Percentiles rank a stretch among this genome's conserved stretches.
Evolutionary conservation across 306 rosid species (phyloP).

Genomic region (Calophaca sinica): DNA sequence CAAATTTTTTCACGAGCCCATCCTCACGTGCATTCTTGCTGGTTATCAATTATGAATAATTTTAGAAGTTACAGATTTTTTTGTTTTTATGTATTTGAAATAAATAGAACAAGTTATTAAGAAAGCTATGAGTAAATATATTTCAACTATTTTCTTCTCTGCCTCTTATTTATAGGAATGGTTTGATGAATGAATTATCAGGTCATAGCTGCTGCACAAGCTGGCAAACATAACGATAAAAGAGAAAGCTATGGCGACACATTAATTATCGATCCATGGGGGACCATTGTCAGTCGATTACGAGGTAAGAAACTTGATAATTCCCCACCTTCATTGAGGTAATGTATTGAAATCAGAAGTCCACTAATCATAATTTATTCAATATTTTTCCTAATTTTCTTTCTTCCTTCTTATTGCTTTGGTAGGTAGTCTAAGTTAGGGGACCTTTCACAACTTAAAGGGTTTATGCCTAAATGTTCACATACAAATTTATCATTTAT

Average conservation of each 20-base stretch:
- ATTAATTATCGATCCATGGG: conserved; percentile 95
- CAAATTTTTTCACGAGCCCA: not conserved
- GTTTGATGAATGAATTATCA: conserved; percentile 52
- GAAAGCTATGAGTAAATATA: conserved; percentile 29
- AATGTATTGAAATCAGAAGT: no score
- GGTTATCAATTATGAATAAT: conserved; percentile 16
- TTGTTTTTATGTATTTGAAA: conserved; percentile 20
- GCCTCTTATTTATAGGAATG: conserved; percentile 32
- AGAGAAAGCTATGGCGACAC: conserved; percentile 95
- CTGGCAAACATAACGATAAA: conserved; percentile 77
- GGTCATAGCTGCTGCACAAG: conserved; percentile 98
- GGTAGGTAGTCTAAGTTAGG: no score
- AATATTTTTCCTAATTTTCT: not conserved
- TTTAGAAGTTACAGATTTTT: conserved; percentile 12
- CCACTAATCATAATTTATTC: not conserved
- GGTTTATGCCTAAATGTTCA: no score
- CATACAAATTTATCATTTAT: no score
- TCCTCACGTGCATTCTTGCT: not conserved
- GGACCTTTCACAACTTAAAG: no score
- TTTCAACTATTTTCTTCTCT: conserved; percentile 27
- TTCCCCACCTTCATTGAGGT: not conserved
- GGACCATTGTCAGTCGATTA: conserved; percentile 75
- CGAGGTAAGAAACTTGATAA: conserved; percentile 67
- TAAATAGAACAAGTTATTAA: conserved; percentile 1
- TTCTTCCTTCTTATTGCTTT: conserved; percentile 19